These are phyloP conservation scores for Fonsecaea multimorphosa DNA, from an alignment of 2,329 filamentous ascomycete genomes.

Conservation along the genomic window DNA sequence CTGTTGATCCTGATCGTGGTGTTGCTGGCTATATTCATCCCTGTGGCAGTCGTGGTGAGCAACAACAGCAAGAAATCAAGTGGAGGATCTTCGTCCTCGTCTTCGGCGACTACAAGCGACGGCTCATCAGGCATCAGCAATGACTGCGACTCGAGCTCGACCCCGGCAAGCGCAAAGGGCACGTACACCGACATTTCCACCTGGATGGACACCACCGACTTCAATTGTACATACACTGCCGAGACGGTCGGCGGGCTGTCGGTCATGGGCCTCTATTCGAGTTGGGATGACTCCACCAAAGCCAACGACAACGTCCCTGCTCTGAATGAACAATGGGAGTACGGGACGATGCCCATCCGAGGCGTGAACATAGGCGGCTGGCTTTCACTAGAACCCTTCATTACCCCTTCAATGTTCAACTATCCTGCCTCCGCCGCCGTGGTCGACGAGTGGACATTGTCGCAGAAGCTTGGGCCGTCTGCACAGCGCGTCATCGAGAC, in stretches of 20 bases:
- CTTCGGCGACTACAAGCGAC: slow-evolving; percentile 36
- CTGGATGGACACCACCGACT: slow-evolving; percentile 88
- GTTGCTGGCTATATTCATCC: slow-evolving; percentile 70
- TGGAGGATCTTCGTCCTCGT: slow-evolving; percentile 31
- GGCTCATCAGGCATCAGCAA: slow-evolving; percentile 50
- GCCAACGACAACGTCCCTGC: slow-evolving; percentile 82
- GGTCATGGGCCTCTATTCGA: slow-evolving; percentile 83
- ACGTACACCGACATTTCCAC: slow-evolving; percentile 86
- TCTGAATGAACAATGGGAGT: slow-evolving; percentile 77
- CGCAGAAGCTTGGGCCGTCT: slow-evolving; percentile 69
- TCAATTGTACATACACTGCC: slow-evolving; percentile 93
- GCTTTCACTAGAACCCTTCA: slow-evolving; percentile 93
- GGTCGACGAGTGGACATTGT: slow-evolving; percentile 87
- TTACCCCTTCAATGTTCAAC: slow-evolving; percentile 88
- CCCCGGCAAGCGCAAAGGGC: slow-evolving; percentile 71
- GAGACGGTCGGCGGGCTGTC: slow-evolving; percentile 84
- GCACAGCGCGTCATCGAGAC: slow-evolving; percentile 72
- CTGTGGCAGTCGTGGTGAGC: slow-evolving; percentile 69
- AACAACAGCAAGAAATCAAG: slow-evolving; percentile 60
- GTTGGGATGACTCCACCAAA: slow-evolving; percentile 81
- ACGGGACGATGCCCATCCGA: slow-evolving; percentile 77
- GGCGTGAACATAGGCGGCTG: slow-evolving; percentile 94
- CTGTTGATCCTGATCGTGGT: slow-evolving; percentile 58
- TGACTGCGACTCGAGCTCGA: slow-evolving; percentile 58
- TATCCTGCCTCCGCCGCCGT: slow-evolving; percentile 68